Evolutionary conservation across 768 basidiomycete genomes (phyloP), one percentile per base, ranked within the genome.

Genomic region (Russula sp.): DNA sequence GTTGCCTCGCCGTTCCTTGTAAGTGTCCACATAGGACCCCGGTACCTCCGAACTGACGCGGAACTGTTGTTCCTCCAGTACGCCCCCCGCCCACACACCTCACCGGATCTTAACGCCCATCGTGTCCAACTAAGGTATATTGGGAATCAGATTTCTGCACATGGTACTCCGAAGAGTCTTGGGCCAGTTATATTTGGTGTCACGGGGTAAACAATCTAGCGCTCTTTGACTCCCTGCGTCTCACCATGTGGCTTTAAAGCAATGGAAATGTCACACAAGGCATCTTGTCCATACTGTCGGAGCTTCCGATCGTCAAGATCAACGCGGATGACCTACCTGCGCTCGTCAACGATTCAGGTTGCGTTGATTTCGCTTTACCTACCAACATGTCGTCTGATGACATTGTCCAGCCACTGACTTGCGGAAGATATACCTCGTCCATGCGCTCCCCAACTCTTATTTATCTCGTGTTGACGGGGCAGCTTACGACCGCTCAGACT

Each of bases 1-100:
- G 77, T 92, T 5, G 84, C 90, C 0, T 87, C 88, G 2, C 90
- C 93, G 0, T 89, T 96, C 71, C 77, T 96, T 7, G 91, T 90
- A 68, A 59, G 87, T 74, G 25, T 29, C 36, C n/a, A 29, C 5
- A 42, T 42, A 45, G 16, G 4, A 14, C 36, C 11, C 18, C 35
- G 1, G 36, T 29, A 18, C 29, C 18, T 47, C n/a, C 20, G 45
- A 59, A 41, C 13, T 53, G 13, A 51, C 25, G 49, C 22, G 18
- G 25, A 29, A 29, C 25, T 22, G 7, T 11, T 3, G 18, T 48
- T 20, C 18, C 20, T 9, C n/a, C 49, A 90, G 88, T 83, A 86
- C 66, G 86, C 91, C 0, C 88, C 89, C 0, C 82, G 92, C 16
- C 93, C 91, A 5, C 87, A 93, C 62, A 88, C 85, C 0, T 81